Conservation (phyloP, 2,329 filamentous ascomycete genomes). For the Colletotrichum chrysophilum region DNA sequence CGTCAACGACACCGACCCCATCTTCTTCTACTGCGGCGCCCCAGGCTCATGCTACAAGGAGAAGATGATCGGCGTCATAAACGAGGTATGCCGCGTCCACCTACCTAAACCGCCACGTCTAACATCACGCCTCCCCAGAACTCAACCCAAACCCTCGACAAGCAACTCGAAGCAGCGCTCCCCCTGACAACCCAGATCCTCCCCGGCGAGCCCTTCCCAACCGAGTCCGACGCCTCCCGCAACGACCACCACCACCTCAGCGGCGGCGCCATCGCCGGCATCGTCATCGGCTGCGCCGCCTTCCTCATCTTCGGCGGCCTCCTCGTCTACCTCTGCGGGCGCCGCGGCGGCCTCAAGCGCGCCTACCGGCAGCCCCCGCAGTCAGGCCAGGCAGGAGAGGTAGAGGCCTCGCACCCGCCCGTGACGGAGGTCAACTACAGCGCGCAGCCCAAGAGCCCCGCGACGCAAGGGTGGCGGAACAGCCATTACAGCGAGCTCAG, state of each 20-base stretch:
- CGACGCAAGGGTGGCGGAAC: slow-evolving; percentile 26
- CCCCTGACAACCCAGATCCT: slow-evolving; percentile 57
- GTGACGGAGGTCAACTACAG: slow-evolving; percentile 10
- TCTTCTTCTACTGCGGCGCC: slow-evolving; percentile 75
- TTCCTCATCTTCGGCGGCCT: slow-evolving; percentile 47
- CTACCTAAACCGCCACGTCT: background rate
- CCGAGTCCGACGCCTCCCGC: slow-evolving; percentile 40
- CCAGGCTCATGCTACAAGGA: slow-evolving; percentile 67
- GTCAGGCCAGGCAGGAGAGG: background rate
- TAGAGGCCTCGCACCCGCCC: background rate
- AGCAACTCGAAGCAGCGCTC: slow-evolving; percentile 52
- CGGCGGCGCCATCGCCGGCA: slow-evolving; percentile 63
- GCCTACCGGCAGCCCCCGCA: slow-evolving; percentile 34
- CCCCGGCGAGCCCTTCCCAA: slow-evolving; percentile 61
- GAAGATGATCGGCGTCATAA: slow-evolving; percentile 79
- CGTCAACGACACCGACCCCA: slow-evolving; percentile 67
- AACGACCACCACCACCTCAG: slow-evolving; percentile 24
- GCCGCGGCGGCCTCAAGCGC: slow-evolving; percentile 41
- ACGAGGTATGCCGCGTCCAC: slow-evolving; percentile 51
- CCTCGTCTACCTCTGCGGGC: slow-evolving; percentile 54
- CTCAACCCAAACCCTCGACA: slow-evolving; percentile 48
- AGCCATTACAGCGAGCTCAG: slow-evolving; percentile 26
- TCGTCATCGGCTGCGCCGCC: slow-evolving; percentile 56
- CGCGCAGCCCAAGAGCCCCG: slow-evolving; percentile 31
- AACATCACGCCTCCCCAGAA: slow-evolving; percentile 37